Base-by-base conservation (phyloP, 176 grass and related monocot genomes). In the Chrysopogon serrulatus region DNA sequence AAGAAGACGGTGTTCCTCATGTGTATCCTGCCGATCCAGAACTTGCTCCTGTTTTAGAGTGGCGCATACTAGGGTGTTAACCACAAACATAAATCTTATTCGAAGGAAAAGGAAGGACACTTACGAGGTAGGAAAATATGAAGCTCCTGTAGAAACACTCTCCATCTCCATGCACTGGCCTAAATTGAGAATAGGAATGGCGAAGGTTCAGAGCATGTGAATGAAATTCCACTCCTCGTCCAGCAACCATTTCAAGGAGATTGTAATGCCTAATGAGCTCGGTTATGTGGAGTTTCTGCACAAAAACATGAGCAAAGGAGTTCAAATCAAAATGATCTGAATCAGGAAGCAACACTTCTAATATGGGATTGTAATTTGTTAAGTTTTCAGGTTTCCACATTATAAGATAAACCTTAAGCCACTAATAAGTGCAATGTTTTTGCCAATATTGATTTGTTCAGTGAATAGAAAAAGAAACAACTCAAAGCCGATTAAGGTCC, bases 81-180 rank as follows among this genome's bases (percentile, higher is more conserved):
- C 65, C 42, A 61, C 53, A 61, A n/a, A 76, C 8, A 60, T 27
- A 32, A 19, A 80, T 89, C 31, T 4, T 81, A 49, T 85, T 64
- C 8, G 30, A 88, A 80, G 21, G 10, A 85, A 69, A 64, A 17
- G n/a, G n/a, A 30, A 62, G 61, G 33, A 40, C n/a, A 85, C 15
- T 61, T 84, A 89, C 87, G 3, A 89, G 62, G 82, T 89, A 89
- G 24, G 77, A 81, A 89, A 85, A 85, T 76, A 89, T 85, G 82
- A 85, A 89, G 77, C 87, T 85, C 77, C 87, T 85, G 41, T 89
- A 81, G 71, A 89, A 89, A 85, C 87, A 81, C 40, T 89, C 87
- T 21, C 77, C 82, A 40, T 89, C 87, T 81, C 77, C 71, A 61
- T 4, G 15, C 31, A 89, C 87, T 2, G 19, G 82, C 34, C 76